Base-by-base conservation (phyloP, 1,284 basidiomycete genomes). In the Meira miltonrushii region DNA sequence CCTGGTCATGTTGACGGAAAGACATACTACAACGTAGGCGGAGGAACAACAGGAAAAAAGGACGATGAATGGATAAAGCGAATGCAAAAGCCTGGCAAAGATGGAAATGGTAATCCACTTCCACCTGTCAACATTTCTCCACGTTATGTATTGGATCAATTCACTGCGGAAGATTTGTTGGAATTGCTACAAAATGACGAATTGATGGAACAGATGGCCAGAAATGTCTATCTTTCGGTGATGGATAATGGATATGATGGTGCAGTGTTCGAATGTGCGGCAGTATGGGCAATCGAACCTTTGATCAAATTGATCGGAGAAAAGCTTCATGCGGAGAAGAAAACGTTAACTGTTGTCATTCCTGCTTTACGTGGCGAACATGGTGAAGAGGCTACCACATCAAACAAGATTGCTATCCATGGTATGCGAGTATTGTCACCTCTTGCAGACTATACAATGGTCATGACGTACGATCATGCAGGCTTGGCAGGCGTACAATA, bases 401-500 rank as follows among this genome's bases (percentile, higher is more conserved):
- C 46, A 1, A 68, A 71, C 39, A 47, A 43, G 1, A 65, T 69
- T 60, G 58, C 66, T 23, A 58, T 63, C 0, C 65, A 68, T 23
- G 58, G 59, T 2, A 52, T 69, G 6, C 61, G 61, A 2, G 62
- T 63, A 11, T 43, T 71, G 13, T 58, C 62, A 0, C 23, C 41
- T 1, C 41, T 71, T 17, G 67, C 62, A 11, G 69, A 71, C 43
- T 62, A 12, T 33, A 51, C 69, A 12, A 60, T 51, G 17, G 55
- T 69, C 54, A 71, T 71, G 69, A 70, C 68, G 1, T 70, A 70
- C 57, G 68, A 68, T 43, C 65, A 68, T 64, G 60, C 68, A 5
- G 57, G 58, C 3, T 54, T 54, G 0, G 55, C 40, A 8, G 68
- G 68, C 0, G 19, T 58, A 2, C 46, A 51, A 0, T 61, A 57